phyloP scores from a whole-genome alignment of 208 protist genomes.

The Lotmaria passim region DNA sequence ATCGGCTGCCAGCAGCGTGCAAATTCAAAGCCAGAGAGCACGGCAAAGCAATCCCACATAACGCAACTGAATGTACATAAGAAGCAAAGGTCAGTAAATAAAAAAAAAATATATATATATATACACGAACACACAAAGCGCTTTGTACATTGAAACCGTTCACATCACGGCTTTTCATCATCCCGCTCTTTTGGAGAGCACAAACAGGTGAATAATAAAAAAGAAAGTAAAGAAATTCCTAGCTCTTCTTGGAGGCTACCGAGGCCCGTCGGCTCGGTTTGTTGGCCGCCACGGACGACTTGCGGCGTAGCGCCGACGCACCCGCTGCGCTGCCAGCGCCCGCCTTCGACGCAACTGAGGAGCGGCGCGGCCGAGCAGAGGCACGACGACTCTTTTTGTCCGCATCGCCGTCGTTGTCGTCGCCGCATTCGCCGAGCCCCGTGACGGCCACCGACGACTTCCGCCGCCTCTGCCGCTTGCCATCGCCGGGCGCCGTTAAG shows the following conservation, averaged over 20 bases:
- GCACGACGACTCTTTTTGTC: neutral
- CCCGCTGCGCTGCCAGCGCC: neutral
- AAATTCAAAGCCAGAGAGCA: too few relatives aligned
- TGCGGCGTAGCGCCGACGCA: slow-evolving; percentile 1
- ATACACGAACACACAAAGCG: too few relatives aligned
- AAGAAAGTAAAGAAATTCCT: too few relatives aligned
- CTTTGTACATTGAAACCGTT: too few relatives aligned
- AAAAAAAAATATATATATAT: too few relatives aligned
- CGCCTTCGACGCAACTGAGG: slow-evolving; percentile 10
- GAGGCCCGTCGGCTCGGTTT: slow-evolving; percentile 9
- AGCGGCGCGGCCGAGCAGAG: slow-evolving; percentile 1
- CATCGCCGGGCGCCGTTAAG: slow-evolving; percentile 10
- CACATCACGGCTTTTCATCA: too few relatives aligned
- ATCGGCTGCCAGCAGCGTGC: too few relatives aligned
- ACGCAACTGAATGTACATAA: too few relatives aligned
- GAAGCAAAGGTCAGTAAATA: too few relatives aligned
- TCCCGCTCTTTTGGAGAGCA: too few relatives aligned
- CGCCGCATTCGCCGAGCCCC: neutral
- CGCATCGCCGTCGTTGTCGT: neutral
- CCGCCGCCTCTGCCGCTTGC: slow-evolving; percentile 10
- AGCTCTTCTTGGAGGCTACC: slow-evolving; percentile 24
- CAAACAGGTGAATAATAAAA: too few relatives aligned
- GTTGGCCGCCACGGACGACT: neutral
- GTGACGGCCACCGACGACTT: slow-evolving; percentile 28
- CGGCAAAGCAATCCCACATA: too few relatives aligned